Evolutionary conservation across 2,329 filamentous ascomycete genomes (phyloP).

Genomic region (Botrytis pseudocinerea): DNA sequence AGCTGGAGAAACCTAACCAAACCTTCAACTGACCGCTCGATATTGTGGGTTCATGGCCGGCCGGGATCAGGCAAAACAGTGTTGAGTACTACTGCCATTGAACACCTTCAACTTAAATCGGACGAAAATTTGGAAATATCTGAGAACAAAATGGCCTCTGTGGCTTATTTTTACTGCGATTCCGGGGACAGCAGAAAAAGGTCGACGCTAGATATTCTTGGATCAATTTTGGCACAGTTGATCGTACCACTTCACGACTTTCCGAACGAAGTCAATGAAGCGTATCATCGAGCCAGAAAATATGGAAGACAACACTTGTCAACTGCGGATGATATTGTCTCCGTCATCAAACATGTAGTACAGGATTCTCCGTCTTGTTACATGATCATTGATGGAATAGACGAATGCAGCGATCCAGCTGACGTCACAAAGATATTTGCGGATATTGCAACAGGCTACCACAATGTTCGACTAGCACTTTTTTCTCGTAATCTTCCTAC

Average conservation of each 20-base stretch:
- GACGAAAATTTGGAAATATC: neutral
- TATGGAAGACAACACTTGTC: slow-evolving; percentile 22
- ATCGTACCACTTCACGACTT: neutral
- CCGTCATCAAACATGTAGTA: neutral
- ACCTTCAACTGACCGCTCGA: neutral
- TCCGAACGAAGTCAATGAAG: neutral
- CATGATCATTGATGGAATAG: slow-evolving; percentile 19
- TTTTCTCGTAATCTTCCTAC: slow-evolving; percentile 17
- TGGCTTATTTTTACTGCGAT: slow-evolving; percentile 21
- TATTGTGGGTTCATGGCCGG: slow-evolving; percentile 13
- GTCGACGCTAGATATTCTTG: slow-evolving; percentile 12
- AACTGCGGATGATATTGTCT: neutral
- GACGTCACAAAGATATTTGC: neutral
- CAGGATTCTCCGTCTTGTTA: neutral
- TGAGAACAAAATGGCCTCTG: neutral
- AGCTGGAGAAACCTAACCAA: neutral
- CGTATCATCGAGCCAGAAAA: slow-evolving; percentile 15
- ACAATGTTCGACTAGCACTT: neutral
- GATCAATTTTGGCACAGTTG: slow-evolving; percentile 19
- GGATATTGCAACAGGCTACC: neutral
- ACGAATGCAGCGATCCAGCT: slow-evolving; percentile 15
- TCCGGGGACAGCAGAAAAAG: slow-evolving; percentile 2
- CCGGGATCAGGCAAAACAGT: slow-evolving; percentile 18
- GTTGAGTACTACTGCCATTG: slow-evolving; percentile 13
- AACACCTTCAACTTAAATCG: neutral